A percentile compares a stretch with the other conserved stretches of the same genome.
Evolutionary conservation across 805 yeast genomes (phyloP).

Genomic region (Ogataea pilisensis): DNA sequence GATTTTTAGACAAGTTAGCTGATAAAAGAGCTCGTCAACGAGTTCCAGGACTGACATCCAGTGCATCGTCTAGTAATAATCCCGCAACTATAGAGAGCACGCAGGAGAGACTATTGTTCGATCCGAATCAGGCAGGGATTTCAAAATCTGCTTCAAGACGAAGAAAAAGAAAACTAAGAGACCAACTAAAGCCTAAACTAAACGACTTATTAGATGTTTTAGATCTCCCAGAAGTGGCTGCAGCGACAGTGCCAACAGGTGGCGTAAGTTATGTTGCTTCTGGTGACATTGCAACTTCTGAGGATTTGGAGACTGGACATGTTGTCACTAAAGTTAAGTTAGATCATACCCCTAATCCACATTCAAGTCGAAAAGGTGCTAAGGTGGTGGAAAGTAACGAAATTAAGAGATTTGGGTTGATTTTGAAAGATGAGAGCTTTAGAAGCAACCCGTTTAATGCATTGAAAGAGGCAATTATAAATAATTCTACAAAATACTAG

Average conservation of each 20-base stretch:
- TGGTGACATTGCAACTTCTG: slow-evolving; percentile 16
- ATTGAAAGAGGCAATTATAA: slow-evolving; percentile 53
- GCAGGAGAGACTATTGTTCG: too few species aligned
- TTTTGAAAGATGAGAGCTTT: slow-evolving; percentile 51
- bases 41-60: not conserved
- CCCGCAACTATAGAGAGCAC: not conserved
- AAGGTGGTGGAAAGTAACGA: slow-evolving; percentile 55
- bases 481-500: slow-evolving; percentile 18
- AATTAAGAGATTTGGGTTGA: slow-evolving; percentile 51
- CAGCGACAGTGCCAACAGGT: slow-evolving; percentile 7
- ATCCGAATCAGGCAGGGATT: slow-evolving; percentile 39
- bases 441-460: slow-evolving; percentile 62
- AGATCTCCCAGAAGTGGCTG: slow-evolving; percentile 32
- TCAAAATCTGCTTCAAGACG: slow-evolving; percentile 65
- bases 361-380: slow-evolving; percentile 37
- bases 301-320: not conserved
- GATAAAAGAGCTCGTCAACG: slow-evolving; percentile 10
- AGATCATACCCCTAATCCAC: slow-evolving; percentile 34
- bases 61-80: not conserved
- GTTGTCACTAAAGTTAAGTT: slow-evolving; percentile 28
- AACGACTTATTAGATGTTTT: slow-evolving; percentile 56
- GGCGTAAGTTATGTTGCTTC: slow-evolving; percentile 9
- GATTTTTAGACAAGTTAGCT: slow-evolving; percentile 16
- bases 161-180: slow-evolving; percentile 58
- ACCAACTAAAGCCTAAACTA: slow-evolving; percentile 64